phyloP scores from a whole-genome alignment of 1,284 basidiomycete genomes.

The Pisolithus thermaeus region DNA sequence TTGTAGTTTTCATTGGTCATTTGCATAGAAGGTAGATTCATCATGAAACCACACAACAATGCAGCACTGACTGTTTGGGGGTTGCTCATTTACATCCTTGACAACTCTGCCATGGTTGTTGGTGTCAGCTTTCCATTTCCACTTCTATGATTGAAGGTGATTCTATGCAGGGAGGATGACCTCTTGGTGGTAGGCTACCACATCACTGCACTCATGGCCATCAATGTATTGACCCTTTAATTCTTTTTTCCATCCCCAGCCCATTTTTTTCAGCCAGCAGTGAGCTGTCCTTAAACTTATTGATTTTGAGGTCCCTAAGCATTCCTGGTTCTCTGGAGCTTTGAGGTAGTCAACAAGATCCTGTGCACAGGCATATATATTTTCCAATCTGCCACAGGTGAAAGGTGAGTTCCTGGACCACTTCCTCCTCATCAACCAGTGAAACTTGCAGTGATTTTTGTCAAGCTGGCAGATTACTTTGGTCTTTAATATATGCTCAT shows the following conservation, averaged over 20 bases:
- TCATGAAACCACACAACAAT: conserved; percentile 23
- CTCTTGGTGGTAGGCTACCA: conserved; percentile 9
- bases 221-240: conserved; percentile 24
- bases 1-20: conserved; percentile 23
- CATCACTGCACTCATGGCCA: conserved; percentile 25
- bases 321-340: conserved; percentile 6
- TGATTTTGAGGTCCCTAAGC: conserved; percentile 13
- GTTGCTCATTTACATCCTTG: background rate
- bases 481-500: background rate
- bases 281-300: conserved; percentile 21
- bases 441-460: background rate
- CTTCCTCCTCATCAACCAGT: conserved; percentile 16
- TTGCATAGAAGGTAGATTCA: conserved; percentile 35
- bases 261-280: conserved; percentile 22
- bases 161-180: conserved; percentile 11
- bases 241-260: conserved; percentile 16
- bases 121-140: background rate
- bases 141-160: background rate
- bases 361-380: conserved; percentile 21
- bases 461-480: background rate
- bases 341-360: too few species aligned
- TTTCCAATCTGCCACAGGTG: conserved; percentile 25
- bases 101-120: background rate
- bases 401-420: conserved; percentile 3
- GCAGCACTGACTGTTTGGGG: background rate